Percentiles rank a stretch among this genome's conserved stretches.
Evolutionary conservation across 129 eudicot species (phyloP).

Genomic region (Flaveria trinervia): DNA sequence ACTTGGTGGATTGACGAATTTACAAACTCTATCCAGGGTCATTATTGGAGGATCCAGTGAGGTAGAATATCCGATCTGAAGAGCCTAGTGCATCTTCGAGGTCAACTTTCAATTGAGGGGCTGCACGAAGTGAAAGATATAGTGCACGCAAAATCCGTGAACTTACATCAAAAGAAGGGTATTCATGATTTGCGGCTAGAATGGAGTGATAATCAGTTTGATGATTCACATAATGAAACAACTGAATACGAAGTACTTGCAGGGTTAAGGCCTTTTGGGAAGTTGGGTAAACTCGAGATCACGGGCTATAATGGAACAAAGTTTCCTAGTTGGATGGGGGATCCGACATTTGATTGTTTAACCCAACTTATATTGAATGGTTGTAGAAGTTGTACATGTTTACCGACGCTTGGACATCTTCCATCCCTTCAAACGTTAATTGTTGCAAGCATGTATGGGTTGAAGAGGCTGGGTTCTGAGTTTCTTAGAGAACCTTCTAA

Average conservation of each 20-base stretch:
- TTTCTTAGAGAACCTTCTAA: constrained; percentile 32
- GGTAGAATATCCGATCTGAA: constrained; percentile 28
- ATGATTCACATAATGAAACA: constrained; percentile 20
- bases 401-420: constrained; percentile 53
- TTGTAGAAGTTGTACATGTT: constrained; percentile 37
- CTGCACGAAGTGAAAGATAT: constrained; percentile 31
- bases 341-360: constrained; percentile 35
- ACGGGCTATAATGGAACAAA: constrained; percentile 30
- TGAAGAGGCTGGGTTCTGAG: constrained; percentile 38
- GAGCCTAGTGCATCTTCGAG: constrained; percentile 25
- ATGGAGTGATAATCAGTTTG: constrained; percentile 36
- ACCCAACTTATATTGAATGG: constrained; percentile 32
- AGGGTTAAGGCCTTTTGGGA: constrained; percentile 36
- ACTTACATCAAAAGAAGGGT: constrained; percentile 23
- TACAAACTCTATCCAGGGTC: constrained; percentile 37
- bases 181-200: constrained; percentile 30
- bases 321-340: constrained; percentile 58
- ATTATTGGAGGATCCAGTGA: constrained; percentile 26
- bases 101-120: constrained; percentile 33
- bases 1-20: constrained; percentile 24
- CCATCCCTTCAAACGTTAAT: constrained; percentile 39
- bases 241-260: constrained; percentile 39
- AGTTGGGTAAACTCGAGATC: constrained; percentile 33
- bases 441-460: constrained; percentile 31
- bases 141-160: constrained; percentile 42